Conservation (phyloP, 73 alveolate species). For the Stentor coeruleus region DNA sequence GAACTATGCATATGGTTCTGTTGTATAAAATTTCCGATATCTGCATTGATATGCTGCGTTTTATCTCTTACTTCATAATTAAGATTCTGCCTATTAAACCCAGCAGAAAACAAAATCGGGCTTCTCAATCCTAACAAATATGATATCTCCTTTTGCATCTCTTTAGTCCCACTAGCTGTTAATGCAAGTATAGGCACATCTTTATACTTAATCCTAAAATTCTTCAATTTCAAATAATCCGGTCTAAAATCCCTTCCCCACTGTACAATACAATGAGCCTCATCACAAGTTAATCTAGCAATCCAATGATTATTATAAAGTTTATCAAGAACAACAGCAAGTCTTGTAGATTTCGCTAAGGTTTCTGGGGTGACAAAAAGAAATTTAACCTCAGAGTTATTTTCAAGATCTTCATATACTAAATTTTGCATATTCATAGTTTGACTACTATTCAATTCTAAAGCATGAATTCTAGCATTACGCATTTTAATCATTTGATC, state of each 20-base stretch:
- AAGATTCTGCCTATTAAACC: slow-evolving; percentile 89
- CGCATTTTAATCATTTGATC: slow-evolving; percentile 69
- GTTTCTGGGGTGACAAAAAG: slow-evolving; percentile 68
- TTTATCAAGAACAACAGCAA: slow-evolving; percentile 33
- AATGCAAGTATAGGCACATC: slow-evolving; percentile 93
- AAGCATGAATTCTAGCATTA: slow-evolving; percentile 49
- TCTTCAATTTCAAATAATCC: slow-evolving; percentile 83
- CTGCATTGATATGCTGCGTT: slow-evolving; percentile 53
- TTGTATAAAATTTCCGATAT: slow-evolving; percentile 58
- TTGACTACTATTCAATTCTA: background rate
- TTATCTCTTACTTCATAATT: slow-evolving; percentile 82
- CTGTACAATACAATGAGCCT: slow-evolving; percentile 98
- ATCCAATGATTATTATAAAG: slow-evolving; percentile 38
- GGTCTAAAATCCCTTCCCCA: slow-evolving; percentile 99
- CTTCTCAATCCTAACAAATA: slow-evolving; percentile 73
- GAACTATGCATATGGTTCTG: slow-evolving; percentile 36
- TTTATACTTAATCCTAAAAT: slow-evolving; percentile 74
- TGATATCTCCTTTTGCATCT: slow-evolving; percentile 88
- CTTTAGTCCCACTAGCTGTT: slow-evolving; percentile 98
- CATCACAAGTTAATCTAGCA: slow-evolving; percentile 97
- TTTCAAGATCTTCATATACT: background rate
- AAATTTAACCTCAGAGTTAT: slow-evolving; percentile 21
- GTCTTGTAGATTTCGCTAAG: slow-evolving; percentile 33
- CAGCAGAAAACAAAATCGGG: slow-evolving; percentile 73
- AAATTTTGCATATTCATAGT: background rate